These are phyloP conservation scores for Pouteria campechiana DNA, from an alignment of 179 eudicot species.

Conservation along the genomic window DNA sequence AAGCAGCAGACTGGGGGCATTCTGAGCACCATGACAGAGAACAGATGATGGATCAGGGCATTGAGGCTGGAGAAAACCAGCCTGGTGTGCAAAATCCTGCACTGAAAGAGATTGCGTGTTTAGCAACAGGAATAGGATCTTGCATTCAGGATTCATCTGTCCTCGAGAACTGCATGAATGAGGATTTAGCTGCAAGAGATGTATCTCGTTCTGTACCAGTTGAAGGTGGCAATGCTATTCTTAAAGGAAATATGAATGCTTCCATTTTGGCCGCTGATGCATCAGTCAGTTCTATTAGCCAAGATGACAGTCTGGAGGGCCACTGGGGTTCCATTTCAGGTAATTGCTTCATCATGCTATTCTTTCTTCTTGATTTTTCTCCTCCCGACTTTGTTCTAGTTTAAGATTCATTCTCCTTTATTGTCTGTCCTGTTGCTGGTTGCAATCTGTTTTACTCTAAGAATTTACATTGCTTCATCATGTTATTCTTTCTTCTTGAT, in stretches of 20 bases:
- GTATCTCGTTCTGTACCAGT: conserved; percentile 8
- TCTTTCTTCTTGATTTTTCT: too few species aligned
- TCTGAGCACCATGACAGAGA: not conserved
- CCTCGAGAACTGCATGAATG: conserved; percentile 6
- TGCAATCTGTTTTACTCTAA: too few species aligned
- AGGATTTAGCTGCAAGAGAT: not conserved
- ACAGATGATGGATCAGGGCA: not conserved
- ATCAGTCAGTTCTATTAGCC: conserved; percentile 34
- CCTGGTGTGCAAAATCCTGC: not conserved
- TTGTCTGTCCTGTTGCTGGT: too few species aligned
- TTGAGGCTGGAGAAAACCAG: not conserved
- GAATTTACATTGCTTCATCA: too few species aligned
- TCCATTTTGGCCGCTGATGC: conserved; percentile 22
- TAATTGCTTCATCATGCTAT: too few species aligned
- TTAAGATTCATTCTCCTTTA: too few species aligned
- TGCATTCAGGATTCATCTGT: conserved; percentile 10
- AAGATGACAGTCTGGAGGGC: conserved; percentile 47
- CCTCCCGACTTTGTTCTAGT: too few species aligned
- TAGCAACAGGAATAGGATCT: conserved; percentile 8
- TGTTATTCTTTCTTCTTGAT: too few species aligned
- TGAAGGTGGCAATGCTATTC: conserved; percentile 18
- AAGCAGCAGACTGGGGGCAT: not conserved
- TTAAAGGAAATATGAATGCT: conserved; percentile 13
- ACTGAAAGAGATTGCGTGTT: conserved; percentile 4
- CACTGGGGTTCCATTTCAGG: conserved; percentile 68